Conservation (phyloP, 345 rosid species). For the Moringa oleifera region DNA sequence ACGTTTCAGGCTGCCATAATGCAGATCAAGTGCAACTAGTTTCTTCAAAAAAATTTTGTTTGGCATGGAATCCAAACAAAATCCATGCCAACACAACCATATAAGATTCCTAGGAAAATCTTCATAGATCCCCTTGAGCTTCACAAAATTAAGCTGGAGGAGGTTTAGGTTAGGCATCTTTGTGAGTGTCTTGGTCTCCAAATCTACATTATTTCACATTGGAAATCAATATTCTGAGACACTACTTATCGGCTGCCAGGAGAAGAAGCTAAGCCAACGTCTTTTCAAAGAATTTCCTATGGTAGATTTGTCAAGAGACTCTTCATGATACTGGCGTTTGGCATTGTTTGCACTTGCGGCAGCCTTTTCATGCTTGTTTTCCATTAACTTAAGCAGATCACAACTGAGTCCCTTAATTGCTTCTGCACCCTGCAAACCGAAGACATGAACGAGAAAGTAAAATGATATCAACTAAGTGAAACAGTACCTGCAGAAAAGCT, state of each 20-base stretch:
- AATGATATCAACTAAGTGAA: background rate
- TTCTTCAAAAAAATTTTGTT: background rate
- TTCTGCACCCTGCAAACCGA: background rate
- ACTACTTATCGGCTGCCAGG: background rate
- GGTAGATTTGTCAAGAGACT: background rate
- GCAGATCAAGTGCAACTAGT: constrained; percentile 8
- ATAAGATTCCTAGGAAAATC: background rate
- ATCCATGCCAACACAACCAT: constrained; percentile 9
- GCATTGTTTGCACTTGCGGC: background rate
- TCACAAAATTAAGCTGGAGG: background rate
- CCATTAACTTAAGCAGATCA: background rate
- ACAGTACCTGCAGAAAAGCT: background rate
- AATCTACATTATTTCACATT: background rate
- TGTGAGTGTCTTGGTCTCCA: background rate
- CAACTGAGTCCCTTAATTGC: background rate
- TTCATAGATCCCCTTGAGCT: background rate
- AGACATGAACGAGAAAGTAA: background rate
- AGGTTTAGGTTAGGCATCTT: background rate
- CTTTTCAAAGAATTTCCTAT: background rate
- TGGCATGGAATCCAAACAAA: background rate
- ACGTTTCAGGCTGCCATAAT: background rate
- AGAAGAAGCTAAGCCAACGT: background rate
- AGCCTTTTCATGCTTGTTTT: background rate
- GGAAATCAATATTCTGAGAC: background rate
- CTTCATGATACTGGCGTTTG: background rate